Evolutionary conservation across 495 filamentous ascomycete species (phyloP).

Genomic region (Bryoglossum gracile): DNA sequence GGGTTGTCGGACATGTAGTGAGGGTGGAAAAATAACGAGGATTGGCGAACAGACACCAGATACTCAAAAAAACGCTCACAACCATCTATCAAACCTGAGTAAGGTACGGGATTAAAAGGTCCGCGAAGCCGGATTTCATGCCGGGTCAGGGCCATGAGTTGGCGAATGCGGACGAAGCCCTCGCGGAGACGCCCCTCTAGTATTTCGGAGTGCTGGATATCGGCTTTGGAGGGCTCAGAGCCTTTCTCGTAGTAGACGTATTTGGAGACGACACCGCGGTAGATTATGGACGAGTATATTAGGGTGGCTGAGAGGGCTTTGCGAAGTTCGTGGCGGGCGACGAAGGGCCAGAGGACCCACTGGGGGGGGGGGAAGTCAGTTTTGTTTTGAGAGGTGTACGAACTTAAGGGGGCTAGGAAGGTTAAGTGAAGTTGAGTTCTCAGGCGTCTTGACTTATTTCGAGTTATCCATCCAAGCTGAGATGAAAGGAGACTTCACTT

Average conservation of each 20-base stretch:
- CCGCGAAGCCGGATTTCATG: constrained; percentile 52
- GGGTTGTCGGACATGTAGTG: constrained; percentile 35
- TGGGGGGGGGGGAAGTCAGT: too few relatives aligned
- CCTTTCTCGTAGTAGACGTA: constrained; percentile 51
- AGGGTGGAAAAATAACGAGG: constrained; percentile 50
- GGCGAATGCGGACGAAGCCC: constrained; percentile 50
- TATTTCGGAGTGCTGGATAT: constrained; percentile 47
- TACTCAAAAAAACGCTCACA: constrained; percentile 52
- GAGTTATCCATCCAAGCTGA: too few relatives aligned
- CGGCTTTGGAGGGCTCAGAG: constrained; percentile 39
- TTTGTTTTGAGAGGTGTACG: too few relatives aligned
- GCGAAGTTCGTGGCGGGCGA: constrained; percentile 50
- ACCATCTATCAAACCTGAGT: constrained; percentile 45
- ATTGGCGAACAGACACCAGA: constrained; percentile 49
- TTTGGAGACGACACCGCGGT: constrained; percentile 46
- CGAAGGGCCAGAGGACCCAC: constrained; percentile 55
- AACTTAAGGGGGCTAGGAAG: too few relatives aligned
- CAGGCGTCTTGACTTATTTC: too few relatives aligned
- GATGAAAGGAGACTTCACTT: too few relatives aligned
- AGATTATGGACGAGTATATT: constrained; percentile 47
- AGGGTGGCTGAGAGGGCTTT: constrained; percentile 48
- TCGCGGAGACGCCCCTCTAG: constrained; percentile 50
- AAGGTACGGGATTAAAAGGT: constrained; percentile 49
- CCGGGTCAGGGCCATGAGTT: constrained; percentile 45
- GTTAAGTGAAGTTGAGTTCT: too few relatives aligned